These are phyloP conservation scores for Xylaria sp. DNA, from an alignment of 2,329 filamentous ascomycete genomes.

Conservation along the genomic window DNA sequence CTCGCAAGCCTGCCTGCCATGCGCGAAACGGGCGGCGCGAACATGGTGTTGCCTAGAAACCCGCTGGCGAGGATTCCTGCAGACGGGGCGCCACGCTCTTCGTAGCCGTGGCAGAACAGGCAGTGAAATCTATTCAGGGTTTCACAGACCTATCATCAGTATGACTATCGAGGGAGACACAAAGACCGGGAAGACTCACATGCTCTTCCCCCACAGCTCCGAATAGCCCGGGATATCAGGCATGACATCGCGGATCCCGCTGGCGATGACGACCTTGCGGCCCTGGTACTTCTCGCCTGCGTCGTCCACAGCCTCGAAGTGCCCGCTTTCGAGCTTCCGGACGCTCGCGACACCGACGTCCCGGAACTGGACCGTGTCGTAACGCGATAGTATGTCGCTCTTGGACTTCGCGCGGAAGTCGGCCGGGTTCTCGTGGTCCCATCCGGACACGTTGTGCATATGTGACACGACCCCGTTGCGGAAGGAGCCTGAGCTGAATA, in stretches of 20 bases:
- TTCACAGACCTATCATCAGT: constrained; percentile 41
- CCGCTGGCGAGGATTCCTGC: constrained; percentile 60
- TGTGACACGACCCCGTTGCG: constrained; percentile 56
- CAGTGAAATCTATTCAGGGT: constrained; percentile 61
- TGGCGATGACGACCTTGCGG: constrained; percentile 66
- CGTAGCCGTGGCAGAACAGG: constrained; percentile 69
- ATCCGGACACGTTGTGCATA: constrained; percentile 57
- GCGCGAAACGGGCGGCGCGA: constrained; percentile 55
- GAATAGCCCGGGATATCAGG: constrained; percentile 64
- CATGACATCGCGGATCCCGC: constrained; percentile 62
- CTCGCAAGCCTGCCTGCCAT: constrained; percentile 58
- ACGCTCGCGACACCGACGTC: constrained; percentile 39
- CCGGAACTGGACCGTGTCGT: constrained; percentile 39
- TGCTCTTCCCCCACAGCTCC: constrained; percentile 64
- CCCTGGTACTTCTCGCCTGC: constrained; percentile 58
- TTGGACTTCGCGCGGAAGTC: constrained; percentile 36
- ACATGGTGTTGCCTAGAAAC: constrained; percentile 46
- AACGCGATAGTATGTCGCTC: constrained; percentile 39
- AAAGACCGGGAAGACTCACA: constrained; percentile 52
- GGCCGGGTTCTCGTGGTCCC: constrained; percentile 40
- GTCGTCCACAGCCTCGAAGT: constrained; percentile 53
- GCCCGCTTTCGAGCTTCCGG: constrained; percentile 31
- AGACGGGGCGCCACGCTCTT: constrained; percentile 61
- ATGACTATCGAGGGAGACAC: constrained; percentile 15
- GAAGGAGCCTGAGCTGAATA: constrained; percentile 51